Conservation (phyloP, 2,329 filamentous ascomycete species). For the Lachnellula arida region DNA sequence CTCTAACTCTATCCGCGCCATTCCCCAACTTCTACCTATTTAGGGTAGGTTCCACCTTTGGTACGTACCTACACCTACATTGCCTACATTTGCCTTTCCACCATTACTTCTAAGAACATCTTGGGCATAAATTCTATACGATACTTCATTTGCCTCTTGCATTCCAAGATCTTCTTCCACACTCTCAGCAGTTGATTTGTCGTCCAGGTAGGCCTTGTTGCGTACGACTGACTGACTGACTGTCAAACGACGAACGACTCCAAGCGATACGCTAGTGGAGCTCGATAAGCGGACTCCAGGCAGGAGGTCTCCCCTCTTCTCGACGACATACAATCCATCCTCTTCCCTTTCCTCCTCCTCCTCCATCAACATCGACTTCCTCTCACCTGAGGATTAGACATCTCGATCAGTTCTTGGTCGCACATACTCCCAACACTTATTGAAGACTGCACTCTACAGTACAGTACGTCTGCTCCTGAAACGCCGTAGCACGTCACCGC, state of each 20-base stretch:
- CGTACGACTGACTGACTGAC: conserved; percentile 10
- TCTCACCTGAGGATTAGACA: conserved; percentile 2
- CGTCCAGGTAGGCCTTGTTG: neutral
- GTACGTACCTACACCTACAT: too few relatives aligned
- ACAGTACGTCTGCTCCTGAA: conserved; percentile 17
- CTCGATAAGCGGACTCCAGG: conserved; percentile 17
- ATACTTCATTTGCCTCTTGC: too few relatives aligned
- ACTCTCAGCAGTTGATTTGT: too few relatives aligned
- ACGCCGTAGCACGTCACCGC: conserved; percentile 25
- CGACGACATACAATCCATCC: conserved; percentile 1
- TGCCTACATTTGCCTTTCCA: too few relatives aligned
- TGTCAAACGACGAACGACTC: neutral
- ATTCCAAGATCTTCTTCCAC: too few relatives aligned
- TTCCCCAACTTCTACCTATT: too few relatives aligned
- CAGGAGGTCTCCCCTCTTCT: conserved; percentile 1
- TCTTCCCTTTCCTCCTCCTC: conserved; percentile 12
- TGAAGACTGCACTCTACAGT: neutral
- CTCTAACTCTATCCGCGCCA: too few relatives aligned
- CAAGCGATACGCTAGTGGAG: neutral
- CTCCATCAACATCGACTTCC: conserved; percentile 15
- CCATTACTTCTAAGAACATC: too few relatives aligned
- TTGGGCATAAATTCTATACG: too few relatives aligned
- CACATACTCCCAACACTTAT: neutral
- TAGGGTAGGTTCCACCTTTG: too few relatives aligned
- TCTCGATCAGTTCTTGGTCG: conserved; percentile 3